These are phyloP conservation scores for Eutypa lata DNA, from an alignment of 2,329 filamentous ascomycete genomes.

Conservation along the genomic window DNA sequence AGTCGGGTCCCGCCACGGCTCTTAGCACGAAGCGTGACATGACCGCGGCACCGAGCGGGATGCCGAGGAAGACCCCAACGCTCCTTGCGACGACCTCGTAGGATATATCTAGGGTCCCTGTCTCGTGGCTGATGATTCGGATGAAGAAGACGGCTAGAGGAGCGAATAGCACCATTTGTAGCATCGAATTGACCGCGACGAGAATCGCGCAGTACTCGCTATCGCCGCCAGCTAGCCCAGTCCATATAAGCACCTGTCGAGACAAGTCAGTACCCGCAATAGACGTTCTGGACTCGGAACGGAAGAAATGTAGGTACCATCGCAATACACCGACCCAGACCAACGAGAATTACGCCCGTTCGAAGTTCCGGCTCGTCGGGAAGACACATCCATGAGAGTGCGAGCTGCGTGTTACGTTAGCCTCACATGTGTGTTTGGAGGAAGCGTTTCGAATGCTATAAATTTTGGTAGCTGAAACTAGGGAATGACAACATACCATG, in stretches of 20 bases:
- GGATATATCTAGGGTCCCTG: conserved; percentile 34
- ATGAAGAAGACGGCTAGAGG: conserved; percentile 69
- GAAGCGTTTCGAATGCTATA: no score
- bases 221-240: conserved; percentile 71
- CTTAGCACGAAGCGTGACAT: conserved; percentile 67
- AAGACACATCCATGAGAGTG: conserved; percentile 65
- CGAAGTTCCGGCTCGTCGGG: conserved; percentile 56
- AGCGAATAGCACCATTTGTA: conserved; percentile 72
- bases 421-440: no score
- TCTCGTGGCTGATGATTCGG: conserved; percentile 57
- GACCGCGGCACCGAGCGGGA: conserved; percentile 76
- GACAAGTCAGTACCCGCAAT: not conserved
- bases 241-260: conserved; percentile 66
- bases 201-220: conserved; percentile 79
- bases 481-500: conserved; percentile 55
- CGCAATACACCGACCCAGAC: conserved; percentile 80
- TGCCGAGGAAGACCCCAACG: conserved; percentile 81
- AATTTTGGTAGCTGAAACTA: not conserved
- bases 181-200: conserved; percentile 70
- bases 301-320: no score
- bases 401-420: conserved; percentile 42
- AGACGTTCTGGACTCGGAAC: no score
- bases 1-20: conserved; percentile 47
- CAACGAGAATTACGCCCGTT: conserved; percentile 75
- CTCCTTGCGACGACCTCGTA: conserved; percentile 73